Evolutionary conservation across 257 asterid species (phyloP), one percentile per base, ranked within the genome.

Genomic region (Prunella vulgaris): DNA sequence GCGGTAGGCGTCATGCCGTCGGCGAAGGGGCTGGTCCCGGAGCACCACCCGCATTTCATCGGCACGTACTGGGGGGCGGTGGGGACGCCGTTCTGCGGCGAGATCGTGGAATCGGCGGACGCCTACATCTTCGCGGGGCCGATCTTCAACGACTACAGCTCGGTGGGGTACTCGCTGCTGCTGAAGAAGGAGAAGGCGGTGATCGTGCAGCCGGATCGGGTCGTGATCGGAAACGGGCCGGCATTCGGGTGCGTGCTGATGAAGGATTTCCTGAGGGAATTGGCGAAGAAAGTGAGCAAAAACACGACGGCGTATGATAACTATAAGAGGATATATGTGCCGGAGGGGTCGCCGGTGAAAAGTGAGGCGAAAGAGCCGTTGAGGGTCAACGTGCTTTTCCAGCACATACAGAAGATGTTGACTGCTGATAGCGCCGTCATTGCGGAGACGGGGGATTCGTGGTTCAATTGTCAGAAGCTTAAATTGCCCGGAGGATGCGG

Each of bases 401-500:
- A 88, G 64, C 95, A 91, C 30, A 71, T 90, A 22, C 96, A 90
- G 76, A 85, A 81, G 64, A 84, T 88, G 95, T 74, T 90, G 57
- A 73, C 93, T 0, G 54, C 61, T 0, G 77, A 80, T 6, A 78
- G 80, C 0, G 95, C 95, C 21, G 95, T 91, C 63, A 84, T 91
- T 66, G 95, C 96, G 3, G 96, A 91, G 77, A 88, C 97, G 0
- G 96, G 96, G 1, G 97, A 90, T 74, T 90, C 97, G 0, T 88
- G 96, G 97, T 90, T 90, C 67, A 90, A 90, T 33, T 91, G 97
- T 77, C 97, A 91, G 90, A 91, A 91, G 86, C 92, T 91, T 12
- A 88, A 84, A 62, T 57, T 88, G 35, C 97, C 96, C 0, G 82
- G 77, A 54, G 97, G 96, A 52, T 90, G 96, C 73, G 97, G 95